Base-by-base conservation (phyloP, 2,329 filamentous ascomycete species). In the Fusarium udum region DNA sequence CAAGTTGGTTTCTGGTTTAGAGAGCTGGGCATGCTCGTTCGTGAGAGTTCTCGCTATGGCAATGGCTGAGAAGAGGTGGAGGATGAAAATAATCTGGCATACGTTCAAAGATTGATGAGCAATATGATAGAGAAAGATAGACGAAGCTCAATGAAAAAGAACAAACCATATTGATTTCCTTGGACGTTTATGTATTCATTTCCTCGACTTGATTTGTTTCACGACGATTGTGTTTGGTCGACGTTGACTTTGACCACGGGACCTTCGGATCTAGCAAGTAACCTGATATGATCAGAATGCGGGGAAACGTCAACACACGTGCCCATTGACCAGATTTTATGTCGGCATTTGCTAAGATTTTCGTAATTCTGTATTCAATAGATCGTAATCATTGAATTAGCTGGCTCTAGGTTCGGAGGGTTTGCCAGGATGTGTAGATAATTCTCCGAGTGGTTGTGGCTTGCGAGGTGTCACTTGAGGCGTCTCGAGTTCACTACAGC, bases 91-190 rank as follows among this genome's bases (percentile, higher is more conserved):
- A 72, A 70, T 61, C 43, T 63, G 48, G 43, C 24, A 55, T 48
- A 59, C 46, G 49, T 45, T 67, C 31, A 62, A 73, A 73, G 58
- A 52, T 51, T 71, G 71, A 71, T 39, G 55, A 67, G 57, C 32
- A 51, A 66, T 52, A 66, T 39, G 66, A 71, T 74, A 68, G 63
- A 73, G 66, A 65, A 63, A 73, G 42, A 74, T 71, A 68, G 71
- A 74, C 40, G 66, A 63, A 57, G 51, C 69, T 69, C 61, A 45
- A 71, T 40, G 63, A 73, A 70, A 62, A 67, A 48, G 56, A 68
- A 64, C 60, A 64, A 72, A 72, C 52, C 48, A 55, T 48, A 57
- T n/a, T 69, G 32, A 58, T 58, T 61, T 61, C 18, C 57, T 63
- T 61, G 70, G 52, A 68, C 3, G 10, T 37, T 16, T n/a, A 10